Evolutionary conservation across 1,139 yeast genomes (phyloP).

Genomic region (Lodderomyces theae): DNA sequence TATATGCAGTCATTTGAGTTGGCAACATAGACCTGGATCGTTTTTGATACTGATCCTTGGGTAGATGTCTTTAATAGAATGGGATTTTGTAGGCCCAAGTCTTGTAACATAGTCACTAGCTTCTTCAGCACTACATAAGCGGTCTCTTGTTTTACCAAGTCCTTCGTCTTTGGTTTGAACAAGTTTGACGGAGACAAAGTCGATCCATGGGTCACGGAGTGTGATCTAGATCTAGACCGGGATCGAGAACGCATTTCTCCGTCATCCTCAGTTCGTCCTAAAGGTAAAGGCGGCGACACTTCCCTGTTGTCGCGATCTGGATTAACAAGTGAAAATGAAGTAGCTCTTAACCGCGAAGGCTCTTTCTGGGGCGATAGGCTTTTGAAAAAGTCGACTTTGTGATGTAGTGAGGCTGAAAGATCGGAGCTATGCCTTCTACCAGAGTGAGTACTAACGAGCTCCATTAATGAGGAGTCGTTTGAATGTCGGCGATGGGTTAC

Average conservation of each 20-base stretch:
- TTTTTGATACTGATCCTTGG: constrained; percentile 27
- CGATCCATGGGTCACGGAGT: constrained; percentile 3
- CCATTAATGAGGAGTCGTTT: constrained; percentile 18
- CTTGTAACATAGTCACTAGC: constrained; percentile 29
- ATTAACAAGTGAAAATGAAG: constrained; percentile 6
- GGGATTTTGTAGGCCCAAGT: constrained; percentile 44
- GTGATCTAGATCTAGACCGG: constrained; percentile 9
- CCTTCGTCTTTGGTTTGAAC: constrained; percentile 28
- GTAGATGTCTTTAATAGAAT: constrained; percentile 30
- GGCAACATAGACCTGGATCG: constrained; percentile 34
- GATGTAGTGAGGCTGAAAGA: background rate
- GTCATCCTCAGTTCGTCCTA: no score
- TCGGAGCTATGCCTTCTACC: constrained; percentile 8
- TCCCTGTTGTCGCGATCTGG: constrained; percentile 2
- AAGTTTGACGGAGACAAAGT: constrained; percentile 11
- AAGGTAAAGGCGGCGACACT: no score
- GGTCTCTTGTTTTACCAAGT: constrained; percentile 40
- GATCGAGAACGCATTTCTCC: background rate
- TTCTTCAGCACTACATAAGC: constrained; percentile 39
- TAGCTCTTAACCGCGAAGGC: constrained; percentile 7
- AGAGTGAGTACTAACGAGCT: constrained; percentile 11
- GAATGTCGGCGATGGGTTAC: constrained; percentile 17
- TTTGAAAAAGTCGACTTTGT: constrained; percentile 3
- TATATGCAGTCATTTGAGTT: constrained; percentile 43
- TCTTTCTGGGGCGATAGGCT: constrained; percentile 4